Evolutionary conservation across 2,329 filamentous ascomycete species (phyloP).

Genomic region (Talaromyces sp.): DNA sequence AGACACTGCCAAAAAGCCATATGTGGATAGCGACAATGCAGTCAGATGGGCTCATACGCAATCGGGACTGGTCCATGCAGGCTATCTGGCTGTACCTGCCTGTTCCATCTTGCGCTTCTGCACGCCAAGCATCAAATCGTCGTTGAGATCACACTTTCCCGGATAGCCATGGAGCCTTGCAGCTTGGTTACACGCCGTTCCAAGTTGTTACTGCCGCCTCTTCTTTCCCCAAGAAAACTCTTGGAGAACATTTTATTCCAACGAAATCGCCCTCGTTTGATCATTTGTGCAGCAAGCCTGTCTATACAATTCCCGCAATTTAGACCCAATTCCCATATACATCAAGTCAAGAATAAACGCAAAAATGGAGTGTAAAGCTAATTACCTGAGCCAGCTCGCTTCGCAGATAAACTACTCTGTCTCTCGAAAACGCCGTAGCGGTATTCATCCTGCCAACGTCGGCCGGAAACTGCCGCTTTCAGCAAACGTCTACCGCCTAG

Average conservation of each 20-base stretch:
- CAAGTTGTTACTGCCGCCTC: neutral
- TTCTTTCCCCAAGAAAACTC: neutral
- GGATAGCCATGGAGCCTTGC: conserved; percentile 2
- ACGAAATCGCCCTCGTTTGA: neutral
- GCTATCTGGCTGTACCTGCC: conserved; percentile 10
- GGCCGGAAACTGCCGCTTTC: conserved; percentile 12
- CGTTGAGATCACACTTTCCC: neutral
- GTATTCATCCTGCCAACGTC: conserved; percentile 4
- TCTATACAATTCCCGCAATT: neutral
- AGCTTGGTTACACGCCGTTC: neutral
- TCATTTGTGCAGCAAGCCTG: neutral
- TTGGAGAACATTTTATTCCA: neutral
- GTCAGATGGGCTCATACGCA: neutral
- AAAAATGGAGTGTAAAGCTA: conserved; percentile 14
- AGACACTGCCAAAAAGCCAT: neutral
- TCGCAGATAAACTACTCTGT: conserved; percentile 4
- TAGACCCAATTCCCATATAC: neutral
- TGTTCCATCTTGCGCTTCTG: conserved; percentile 7
- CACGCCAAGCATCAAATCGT: conserved; percentile 9
- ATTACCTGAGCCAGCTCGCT: conserved; percentile 9
- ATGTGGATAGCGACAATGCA: neutral
- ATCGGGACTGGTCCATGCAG: neutral
- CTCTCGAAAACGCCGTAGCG: neutral
- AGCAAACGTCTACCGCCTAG: conserved; percentile 11
- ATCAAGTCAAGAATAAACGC: neutral